These are phyloP conservation scores for Populus euphratica DNA, from an alignment of 345 rosid species.

Conservation along the genomic window DNA sequence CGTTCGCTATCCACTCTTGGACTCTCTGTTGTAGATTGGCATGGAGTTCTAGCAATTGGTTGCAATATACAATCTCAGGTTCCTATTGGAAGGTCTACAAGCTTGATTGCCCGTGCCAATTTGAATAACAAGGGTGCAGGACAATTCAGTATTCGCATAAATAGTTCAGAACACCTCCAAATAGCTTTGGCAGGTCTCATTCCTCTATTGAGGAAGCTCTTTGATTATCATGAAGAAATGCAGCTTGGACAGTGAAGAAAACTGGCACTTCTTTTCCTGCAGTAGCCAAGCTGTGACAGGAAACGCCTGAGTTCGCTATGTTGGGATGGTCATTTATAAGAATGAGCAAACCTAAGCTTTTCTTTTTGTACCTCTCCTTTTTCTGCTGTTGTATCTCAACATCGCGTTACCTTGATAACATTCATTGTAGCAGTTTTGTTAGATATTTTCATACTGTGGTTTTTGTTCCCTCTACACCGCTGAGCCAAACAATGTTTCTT, in stretches of 20 bases:
- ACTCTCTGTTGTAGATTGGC: conserved; percentile 93
- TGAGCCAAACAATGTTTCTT: conserved; percentile 3
- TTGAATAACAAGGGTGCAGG: conserved; percentile 87
- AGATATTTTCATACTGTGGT: conserved; percentile 11
- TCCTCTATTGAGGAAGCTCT: conserved; percentile 71
- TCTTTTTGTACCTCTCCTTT: not conserved
- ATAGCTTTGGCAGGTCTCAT: conserved; percentile 61
- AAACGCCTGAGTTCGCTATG: conserved; percentile 16
- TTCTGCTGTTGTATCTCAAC: not conserved
- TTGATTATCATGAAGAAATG: conserved; percentile 43
- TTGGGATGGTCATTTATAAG: conserved; percentile 25
- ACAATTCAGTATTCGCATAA: conserved; percentile 69
- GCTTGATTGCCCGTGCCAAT: conserved; percentile 70
- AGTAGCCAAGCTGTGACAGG: not conserved
- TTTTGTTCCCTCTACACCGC: conserved; percentile 19
- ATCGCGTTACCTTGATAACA: conserved; percentile 11
- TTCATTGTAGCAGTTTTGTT: conserved; percentile 15
- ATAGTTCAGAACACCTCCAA: conserved; percentile 90
- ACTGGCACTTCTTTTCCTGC: conserved; percentile 10
- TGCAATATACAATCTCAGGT: conserved; percentile 85
- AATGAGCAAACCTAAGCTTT: conserved; percentile 3
- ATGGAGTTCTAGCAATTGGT: conserved; percentile 86
- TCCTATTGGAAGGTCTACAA: conserved; percentile 72
- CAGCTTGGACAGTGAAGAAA: conserved; percentile 69
- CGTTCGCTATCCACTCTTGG: conserved; percentile 72